Percentiles rank a stretch among this genome's conserved stretches.
Evolutionary conservation across 2,329 filamentous ascomycete species (phyloP).

Genomic region (Fonsecaea erecta): DNA sequence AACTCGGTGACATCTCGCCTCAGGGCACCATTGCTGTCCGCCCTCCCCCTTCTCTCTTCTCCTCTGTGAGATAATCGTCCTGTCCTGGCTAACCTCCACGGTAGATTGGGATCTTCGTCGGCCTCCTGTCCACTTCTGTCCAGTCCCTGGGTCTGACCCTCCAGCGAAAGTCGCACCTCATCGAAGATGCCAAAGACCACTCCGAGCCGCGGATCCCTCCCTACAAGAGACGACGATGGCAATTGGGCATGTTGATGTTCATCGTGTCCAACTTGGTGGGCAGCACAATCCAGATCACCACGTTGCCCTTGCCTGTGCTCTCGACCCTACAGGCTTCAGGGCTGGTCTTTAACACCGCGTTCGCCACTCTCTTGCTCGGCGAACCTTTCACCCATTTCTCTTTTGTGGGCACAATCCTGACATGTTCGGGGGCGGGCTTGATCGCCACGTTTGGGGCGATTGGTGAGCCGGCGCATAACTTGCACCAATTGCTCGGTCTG

Average conservation of each 20-base stretch:
- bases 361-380: conserved; percentile 87
- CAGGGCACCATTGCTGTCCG: conserved; percentile 76
- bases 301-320: conserved; percentile 87
- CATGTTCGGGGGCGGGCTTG: conserved; percentile 83
- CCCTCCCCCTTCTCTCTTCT: conserved; percentile 29
- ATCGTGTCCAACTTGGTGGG: conserved; percentile 91
- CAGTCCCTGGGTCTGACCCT: conserved; percentile 94
- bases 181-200: conserved; percentile 89
- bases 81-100: conserved; percentile 28
- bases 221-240: conserved; percentile 90
- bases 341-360: conserved; percentile 97
- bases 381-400: conserved; percentile 95
- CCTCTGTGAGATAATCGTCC: neutral
- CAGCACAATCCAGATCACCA: conserved; percentile 96
- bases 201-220: conserved; percentile 82
- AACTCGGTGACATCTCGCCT: conserved; percentile 75
- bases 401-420: conserved; percentile 84
- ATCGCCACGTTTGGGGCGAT: conserved; percentile 95
- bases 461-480: conserved; percentile 85
- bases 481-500: conserved; percentile 78
- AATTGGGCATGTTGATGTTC: conserved; percentile 95
- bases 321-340: conserved; percentile 95
- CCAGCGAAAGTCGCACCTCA: conserved; percentile 95
- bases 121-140: conserved; percentile 88
- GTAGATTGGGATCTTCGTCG: conserved; percentile 89